Conservation (phyloP, 164 flowering plant genomes). For the Echeveria elegans region DNA sequence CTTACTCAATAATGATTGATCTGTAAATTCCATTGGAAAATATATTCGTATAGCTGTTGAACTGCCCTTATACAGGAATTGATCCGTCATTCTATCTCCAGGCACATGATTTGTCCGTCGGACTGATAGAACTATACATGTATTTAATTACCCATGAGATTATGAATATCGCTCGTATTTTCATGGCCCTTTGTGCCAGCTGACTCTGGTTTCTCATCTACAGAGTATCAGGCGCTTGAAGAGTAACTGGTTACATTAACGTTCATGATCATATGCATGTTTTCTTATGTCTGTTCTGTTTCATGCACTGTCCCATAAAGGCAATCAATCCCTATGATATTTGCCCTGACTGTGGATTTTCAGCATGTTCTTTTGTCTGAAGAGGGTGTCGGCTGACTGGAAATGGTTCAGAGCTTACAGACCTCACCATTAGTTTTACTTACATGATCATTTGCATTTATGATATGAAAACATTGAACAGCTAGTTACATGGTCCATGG, state of each 20-base stretch:
- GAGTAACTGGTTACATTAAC: too few species aligned
- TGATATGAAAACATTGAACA: not conserved
- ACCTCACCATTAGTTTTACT: not conserved
- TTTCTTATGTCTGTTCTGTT: too few species aligned
- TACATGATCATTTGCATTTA: not conserved
- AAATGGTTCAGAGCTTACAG: not conserved
- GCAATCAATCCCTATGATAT: too few species aligned
- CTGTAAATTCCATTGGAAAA: not conserved
- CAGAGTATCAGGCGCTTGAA: too few species aligned
- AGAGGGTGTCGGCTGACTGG: not conserved
- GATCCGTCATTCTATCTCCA: not conserved
- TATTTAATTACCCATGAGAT: too few species aligned
- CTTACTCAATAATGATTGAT: not conserved
- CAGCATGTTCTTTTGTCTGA: not conserved
- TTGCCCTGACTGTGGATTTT: too few species aligned
- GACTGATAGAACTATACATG: not conserved
- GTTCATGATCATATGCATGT: too few species aligned
- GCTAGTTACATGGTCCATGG: not conserved
- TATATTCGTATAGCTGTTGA: not conserved
- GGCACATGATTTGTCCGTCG: constrained; percentile 7
- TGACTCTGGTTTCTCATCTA: too few species aligned
- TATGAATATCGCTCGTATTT: not conserved
- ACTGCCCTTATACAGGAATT: not conserved
- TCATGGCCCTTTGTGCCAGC: not conserved
- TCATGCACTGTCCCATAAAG: too few species aligned